Conservation (phyloP, 2,329 filamentous ascomycete species). For the Colletotrichum simmondsii region DNA sequence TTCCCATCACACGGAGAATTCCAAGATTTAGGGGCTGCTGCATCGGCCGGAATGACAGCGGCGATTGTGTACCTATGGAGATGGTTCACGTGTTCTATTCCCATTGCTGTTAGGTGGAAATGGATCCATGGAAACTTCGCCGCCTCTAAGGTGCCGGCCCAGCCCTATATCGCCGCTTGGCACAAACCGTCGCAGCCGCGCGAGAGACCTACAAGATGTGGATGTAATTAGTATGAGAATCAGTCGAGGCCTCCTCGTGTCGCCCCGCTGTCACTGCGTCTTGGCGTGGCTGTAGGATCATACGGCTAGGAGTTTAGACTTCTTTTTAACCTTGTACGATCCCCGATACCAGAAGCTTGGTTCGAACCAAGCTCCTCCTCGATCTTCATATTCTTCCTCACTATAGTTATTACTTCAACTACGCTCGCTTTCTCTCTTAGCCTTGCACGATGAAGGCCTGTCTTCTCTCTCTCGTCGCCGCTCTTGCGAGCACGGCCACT, state of each 20-base stretch:
- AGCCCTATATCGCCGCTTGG: constrained; percentile 7
- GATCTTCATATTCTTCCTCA: background rate
- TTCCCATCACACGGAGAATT: constrained; percentile 1
- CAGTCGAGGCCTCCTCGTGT: background rate
- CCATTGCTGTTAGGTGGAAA: constrained; percentile 13
- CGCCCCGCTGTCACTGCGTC: constrained; percentile 3
- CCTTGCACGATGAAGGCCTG: constrained; percentile 14
- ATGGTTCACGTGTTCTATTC: background rate
- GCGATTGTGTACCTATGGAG: background rate
- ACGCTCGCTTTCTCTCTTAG: background rate
- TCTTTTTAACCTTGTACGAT: background rate
- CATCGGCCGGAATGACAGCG: background rate
- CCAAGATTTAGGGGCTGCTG: constrained; percentile 7
- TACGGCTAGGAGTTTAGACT: background rate
- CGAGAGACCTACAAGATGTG: background rate
- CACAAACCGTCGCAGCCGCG: background rate
- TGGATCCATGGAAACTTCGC: background rate
- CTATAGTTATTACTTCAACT: background rate
- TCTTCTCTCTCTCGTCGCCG: constrained; percentile 35
- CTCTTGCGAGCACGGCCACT: constrained; percentile 35
- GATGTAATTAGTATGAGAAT: background rate
- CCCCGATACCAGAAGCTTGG: background rate
- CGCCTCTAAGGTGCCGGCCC: constrained; percentile 3
- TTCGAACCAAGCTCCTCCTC: no score
- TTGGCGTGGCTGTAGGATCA: background rate